Evolutionary conservation across 805 yeast genomes (phyloP).

Genomic region (Teunomyces kruisii): DNA sequence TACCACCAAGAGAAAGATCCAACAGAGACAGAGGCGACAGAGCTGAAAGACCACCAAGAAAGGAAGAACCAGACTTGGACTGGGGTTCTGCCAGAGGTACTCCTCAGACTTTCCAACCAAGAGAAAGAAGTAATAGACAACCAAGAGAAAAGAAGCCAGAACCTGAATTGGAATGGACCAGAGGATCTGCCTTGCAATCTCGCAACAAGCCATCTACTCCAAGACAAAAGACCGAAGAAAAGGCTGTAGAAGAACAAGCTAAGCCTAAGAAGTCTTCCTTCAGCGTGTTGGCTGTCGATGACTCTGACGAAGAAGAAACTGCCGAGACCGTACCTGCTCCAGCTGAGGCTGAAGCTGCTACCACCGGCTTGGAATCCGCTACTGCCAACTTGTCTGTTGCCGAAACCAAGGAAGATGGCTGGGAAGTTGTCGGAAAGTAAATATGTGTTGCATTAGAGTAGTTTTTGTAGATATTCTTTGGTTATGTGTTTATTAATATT

Average conservation of each 20-base stretch:
- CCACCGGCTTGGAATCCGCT: constrained; percentile 33
- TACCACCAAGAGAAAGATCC: constrained; percentile 33
- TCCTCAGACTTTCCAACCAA: constrained; percentile 30
- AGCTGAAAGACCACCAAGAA: constrained; percentile 16
- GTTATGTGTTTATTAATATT: constrained; percentile 7
- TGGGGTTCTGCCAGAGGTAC: constrained; percentile 39
- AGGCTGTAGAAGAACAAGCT: constrained; percentile 18
- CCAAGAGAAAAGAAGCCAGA: constrained; percentile 24
- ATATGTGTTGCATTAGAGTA: background rate
- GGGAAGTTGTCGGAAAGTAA: constrained; percentile 49
- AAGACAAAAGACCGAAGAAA: constrained; percentile 14
- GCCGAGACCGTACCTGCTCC: constrained; percentile 6
- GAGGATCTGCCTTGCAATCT: constrained; percentile 34
- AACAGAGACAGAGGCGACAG: constrained; percentile 23
- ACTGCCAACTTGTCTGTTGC: constrained; percentile 39
- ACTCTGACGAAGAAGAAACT: constrained; percentile 33
- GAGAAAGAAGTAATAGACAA: constrained; percentile 32
- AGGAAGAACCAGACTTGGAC: constrained; percentile 39
- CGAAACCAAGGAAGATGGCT: constrained; percentile 35
- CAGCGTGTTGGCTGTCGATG: constrained; percentile 54
- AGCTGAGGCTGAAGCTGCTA: constrained; percentile 14
- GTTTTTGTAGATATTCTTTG: constrained; percentile 3
- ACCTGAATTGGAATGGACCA: constrained; percentile 37
- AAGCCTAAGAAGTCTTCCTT: constrained; percentile 47
- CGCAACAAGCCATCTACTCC: constrained; percentile 7